Evolutionary conservation across 257 asterid species (phyloP), one percentile per base, ranked within the genome.

Genomic region (Leonotis leonurus): DNA sequence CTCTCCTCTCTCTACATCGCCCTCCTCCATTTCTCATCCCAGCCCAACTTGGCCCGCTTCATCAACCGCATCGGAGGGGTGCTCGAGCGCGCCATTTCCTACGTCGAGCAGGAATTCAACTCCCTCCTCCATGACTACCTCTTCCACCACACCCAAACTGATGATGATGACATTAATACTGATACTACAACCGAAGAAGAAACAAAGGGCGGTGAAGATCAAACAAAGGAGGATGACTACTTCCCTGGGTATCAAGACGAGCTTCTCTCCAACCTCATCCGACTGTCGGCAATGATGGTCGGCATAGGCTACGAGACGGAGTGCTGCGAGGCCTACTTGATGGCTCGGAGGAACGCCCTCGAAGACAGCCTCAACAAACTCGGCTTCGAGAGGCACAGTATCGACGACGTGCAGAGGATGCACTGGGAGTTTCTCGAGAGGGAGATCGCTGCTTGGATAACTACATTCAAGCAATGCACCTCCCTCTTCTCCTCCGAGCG

Each of bases 371-470:
- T 88, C 16, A 73, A 68, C 14, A 79, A 76, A 51, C 55, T 75
- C 0, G 94, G 98, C 0, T 86, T 88, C 44, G 90, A 86, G 46
- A 86, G 80, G 22, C 73, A 73, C 70, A 86, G 92, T 80, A 84
- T 86, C 3, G 98, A 91, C 4, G 98, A 91, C 10, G 94, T 91
- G 29, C 95, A 86, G 24, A 91, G 64, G 64, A 91, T 86, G 98
- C 61, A 60, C 0, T 83, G 96, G 94, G 95, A 91, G 3, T 2
- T 77, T 6, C 64, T 91, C 56, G 95, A 88, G 78, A 81, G 82
- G 44, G 95, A 84, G 49, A 81, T 88, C 29, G 73, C 46, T 10
- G 27, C 86, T 17, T 91, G 98, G 98, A 83, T 81, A 43, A 45
- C 24, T 3, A 58, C 78, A 12, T 80, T 82, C 76, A 80, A 77